Evolutionary conservation across 257 asterid genomes (phyloP).

Genomic region (Primulina eburnea): DNA sequence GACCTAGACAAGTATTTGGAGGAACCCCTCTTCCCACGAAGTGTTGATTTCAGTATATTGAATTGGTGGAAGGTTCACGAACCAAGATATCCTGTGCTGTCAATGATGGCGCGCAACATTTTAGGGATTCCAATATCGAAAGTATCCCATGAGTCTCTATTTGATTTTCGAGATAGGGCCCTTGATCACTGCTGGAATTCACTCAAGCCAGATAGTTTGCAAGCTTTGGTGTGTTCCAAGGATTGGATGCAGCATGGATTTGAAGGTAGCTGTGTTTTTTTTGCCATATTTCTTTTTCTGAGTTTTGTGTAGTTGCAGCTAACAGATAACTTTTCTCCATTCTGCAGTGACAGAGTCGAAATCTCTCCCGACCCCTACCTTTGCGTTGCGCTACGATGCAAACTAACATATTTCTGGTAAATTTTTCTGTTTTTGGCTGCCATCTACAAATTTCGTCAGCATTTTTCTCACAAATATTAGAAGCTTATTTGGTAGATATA

Average conservation of each 20-base stretch:
- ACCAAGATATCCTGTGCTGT: constrained; percentile 77
- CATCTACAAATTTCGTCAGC: constrained; percentile 6
- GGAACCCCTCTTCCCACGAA: constrained; percentile 81
- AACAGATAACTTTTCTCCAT: constrained; percentile 14
- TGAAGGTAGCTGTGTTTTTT: constrained; percentile 42
- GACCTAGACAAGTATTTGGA: constrained; percentile 91
- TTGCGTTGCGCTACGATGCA: constrained; percentile 39
- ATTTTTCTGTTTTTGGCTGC: constrained; percentile 20
- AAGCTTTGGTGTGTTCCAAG: constrained; percentile 82
- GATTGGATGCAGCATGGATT: constrained; percentile 73
- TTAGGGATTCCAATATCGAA: constrained; percentile 85
- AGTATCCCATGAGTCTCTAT: constrained; percentile 48
- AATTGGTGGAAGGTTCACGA: constrained; percentile 98
- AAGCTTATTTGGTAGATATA: not conserved
- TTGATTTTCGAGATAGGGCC: constrained; percentile 53
- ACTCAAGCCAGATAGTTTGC: constrained; percentile 64
- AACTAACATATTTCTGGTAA: constrained; percentile 29
- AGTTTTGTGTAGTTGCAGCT: constrained; percentile 20
- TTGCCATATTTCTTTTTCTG: constrained; percentile 7
- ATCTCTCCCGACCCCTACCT: constrained; percentile 26
- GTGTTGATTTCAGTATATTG: constrained; percentile 63
- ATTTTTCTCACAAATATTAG: constrained; percentile 15
- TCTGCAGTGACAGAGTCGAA: constrained; percentile 35
- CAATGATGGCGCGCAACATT: constrained; percentile 88
- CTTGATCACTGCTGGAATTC: constrained; percentile 55